Percentiles rank a stretch among this genome's conserved stretches.
Conservation (phyloP, 768 basidiomycete genomes). For the Hypholoma fasciculare region DNA sequence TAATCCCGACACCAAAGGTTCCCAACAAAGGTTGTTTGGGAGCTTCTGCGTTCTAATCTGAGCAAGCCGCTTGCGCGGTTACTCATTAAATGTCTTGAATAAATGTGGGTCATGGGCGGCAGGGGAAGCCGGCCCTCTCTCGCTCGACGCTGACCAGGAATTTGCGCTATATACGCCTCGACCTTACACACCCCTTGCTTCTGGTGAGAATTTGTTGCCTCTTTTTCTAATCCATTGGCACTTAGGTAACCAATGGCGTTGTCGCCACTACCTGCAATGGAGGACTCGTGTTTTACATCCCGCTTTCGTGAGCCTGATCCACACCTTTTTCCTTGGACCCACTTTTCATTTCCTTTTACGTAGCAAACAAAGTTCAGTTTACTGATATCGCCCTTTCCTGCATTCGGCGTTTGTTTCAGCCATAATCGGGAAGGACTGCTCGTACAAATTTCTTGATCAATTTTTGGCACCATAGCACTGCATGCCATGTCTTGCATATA, state of each 20-base stretch:
- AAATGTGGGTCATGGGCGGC: constrained; percentile 70
- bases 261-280: constrained; percentile 49
- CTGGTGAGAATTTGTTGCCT: constrained; percentile 19
- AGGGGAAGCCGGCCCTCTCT: constrained; percentile 62
- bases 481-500: too few species aligned
- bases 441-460: too few species aligned
- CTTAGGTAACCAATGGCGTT: neutral
- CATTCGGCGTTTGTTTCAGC: too few species aligned
- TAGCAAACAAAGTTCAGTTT: neutral
- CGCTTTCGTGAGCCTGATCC: constrained; percentile 51
- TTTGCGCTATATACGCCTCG: constrained; percentile 88
- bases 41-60: constrained; percentile 61
- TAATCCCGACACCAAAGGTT: constrained; percentile 59
- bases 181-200: constrained; percentile 61
- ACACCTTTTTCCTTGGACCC: constrained; percentile 62
- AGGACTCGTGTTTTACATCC: constrained; percentile 42
- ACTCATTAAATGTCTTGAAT: constrained; percentile 80
- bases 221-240: neutral
- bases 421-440: too few species aligned
- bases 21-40: constrained; percentile 72
- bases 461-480: too few species aligned
- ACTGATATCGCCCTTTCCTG: too few species aligned
- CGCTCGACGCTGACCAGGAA: constrained; percentile 64
- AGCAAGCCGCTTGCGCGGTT: constrained; percentile 76
- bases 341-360: constrained; percentile 30